Percentiles rank a stretch among this genome's conserved stretches.
These are phyloP conservation scores for Verticillium nonalfalfae DNA, from an alignment of 2,329 filamentous ascomycete species.

Conservation along the genomic window DNA sequence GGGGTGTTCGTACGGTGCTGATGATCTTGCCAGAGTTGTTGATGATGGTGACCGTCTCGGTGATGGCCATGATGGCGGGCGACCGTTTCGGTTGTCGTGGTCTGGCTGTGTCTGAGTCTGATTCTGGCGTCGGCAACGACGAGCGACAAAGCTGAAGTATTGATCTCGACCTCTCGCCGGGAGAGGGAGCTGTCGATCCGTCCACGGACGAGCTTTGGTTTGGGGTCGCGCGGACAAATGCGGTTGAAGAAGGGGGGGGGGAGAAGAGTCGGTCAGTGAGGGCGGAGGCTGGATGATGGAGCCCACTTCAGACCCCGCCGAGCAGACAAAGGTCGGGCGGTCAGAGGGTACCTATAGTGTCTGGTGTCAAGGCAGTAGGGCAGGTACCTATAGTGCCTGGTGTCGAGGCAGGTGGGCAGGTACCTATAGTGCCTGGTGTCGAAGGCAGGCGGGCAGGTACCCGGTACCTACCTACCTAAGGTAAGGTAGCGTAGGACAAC, in stretches of 20 bases:
- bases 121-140: slow-evolving; percentile 16
- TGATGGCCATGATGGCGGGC: slow-evolving; percentile 31
- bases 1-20: slow-evolving; percentile 62
- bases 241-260: not conserved
- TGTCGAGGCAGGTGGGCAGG: too few relatives aligned
- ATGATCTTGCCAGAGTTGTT: slow-evolving; percentile 89
- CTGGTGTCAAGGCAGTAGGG: too few relatives aligned
- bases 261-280: not conserved
- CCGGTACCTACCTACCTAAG: too few relatives aligned
- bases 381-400: too few relatives aligned
- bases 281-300: not conserved
- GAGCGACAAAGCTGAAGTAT: not conserved
- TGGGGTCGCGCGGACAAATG: not conserved
- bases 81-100: too few relatives aligned
- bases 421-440: too few relatives aligned
- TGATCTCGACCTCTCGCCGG: slow-evolving; percentile 3
- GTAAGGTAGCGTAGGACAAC: too few relatives aligned
- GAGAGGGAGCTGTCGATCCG: slow-evolving; percentile 2
- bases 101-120: too few relatives aligned
- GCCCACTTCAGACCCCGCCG: not conserved
- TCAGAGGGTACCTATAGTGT: not conserved
- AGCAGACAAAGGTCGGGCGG: not conserved
- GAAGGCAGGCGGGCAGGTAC: too few relatives aligned
- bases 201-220: not conserved
- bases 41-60: slow-evolving; percentile 80